Percentiles rank a stretch among this genome's conserved stretches.
These are phyloP conservation scores for Geranium rotundifolium DNA, from an alignment of 345 rosid species.

Conservation along the genomic window DNA sequence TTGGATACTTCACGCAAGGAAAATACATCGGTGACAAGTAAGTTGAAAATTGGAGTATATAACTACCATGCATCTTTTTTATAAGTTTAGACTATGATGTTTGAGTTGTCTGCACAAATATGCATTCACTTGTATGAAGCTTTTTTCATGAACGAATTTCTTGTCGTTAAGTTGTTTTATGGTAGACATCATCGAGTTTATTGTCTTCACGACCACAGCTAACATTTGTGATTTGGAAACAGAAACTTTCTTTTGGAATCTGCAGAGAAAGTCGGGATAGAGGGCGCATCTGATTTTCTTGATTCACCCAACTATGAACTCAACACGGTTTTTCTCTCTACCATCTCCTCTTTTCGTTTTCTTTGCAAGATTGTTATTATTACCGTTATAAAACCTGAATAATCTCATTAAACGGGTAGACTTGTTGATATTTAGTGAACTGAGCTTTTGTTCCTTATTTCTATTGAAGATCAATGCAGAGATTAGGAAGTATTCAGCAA, in stretches of 20 bases:
- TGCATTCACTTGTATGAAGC: neutral
- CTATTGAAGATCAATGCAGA: conserved; percentile 58
- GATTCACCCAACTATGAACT: conserved; percentile 61
- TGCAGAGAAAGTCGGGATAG: conserved; percentile 60
- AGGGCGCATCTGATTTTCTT: conserved; percentile 76
- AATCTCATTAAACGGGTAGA: too few relatives aligned
- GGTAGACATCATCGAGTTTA: neutral
- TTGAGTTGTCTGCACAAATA: too few relatives aligned
- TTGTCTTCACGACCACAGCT: neutral
- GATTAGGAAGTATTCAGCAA: conserved; percentile 42
- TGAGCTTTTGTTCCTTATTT: conserved; percentile 2
- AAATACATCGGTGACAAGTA: conserved; percentile 76
- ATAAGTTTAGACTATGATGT: too few relatives aligned
- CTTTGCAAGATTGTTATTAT: neutral
- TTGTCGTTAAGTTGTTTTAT: neutral
- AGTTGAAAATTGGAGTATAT: neutral
- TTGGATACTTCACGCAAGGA: conserved; percentile 85
- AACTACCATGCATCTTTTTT: neutral
- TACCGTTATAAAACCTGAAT: neutral
- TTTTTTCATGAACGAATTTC: neutral
- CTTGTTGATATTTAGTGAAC: neutral
- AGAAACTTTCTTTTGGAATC: conserved; percentile 79
- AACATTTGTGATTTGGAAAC: conserved; percentile 7
- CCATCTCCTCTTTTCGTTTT: neutral
- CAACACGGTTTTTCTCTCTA: conserved; percentile 29